These are phyloP conservation scores for Curvularia sp. DNA, from an alignment of 2,329 filamentous ascomycete genomes.

Conservation along the genomic window DNA sequence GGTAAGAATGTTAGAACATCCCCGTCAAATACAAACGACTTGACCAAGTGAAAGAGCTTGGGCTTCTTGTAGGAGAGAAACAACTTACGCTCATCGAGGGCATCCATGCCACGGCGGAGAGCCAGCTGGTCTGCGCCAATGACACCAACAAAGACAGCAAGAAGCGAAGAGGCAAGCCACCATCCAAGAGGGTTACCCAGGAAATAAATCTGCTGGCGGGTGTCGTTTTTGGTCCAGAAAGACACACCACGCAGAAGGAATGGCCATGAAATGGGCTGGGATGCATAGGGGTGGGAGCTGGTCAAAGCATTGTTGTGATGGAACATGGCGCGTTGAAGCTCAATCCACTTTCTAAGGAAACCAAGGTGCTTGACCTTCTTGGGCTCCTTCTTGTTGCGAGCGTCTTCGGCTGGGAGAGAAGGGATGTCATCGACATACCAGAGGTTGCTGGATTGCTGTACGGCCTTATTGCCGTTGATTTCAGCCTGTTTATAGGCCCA, in stretches of 20 bases:
- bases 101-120: constrained; percentile 89
- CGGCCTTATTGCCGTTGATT: constrained; percentile 99
- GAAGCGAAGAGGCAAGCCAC: constrained; percentile 92
- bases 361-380: constrained; percentile 82
- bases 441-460: constrained; percentile 86
- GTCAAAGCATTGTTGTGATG: constrained; percentile 99
- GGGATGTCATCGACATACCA: constrained; percentile 94
- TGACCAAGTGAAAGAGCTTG: constrained; percentile 4
- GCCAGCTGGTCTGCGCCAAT: constrained; percentile 92
- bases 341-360: constrained; percentile 93
- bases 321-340: constrained; percentile 98
- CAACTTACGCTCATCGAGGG: constrained; percentile 86
- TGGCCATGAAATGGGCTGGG: constrained; percentile 95
- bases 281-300: constrained; percentile 94
- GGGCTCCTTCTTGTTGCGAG: constrained; percentile 76
- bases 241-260: constrained; percentile 96
- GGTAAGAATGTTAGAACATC: constrained; percentile 21
- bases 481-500: constrained; percentile 98
- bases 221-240: constrained; percentile 98
- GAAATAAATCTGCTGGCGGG: constrained; percentile 97
- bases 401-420: constrained; percentile 74
- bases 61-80: constrained; percentile 9
- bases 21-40: constrained; percentile 13
- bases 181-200: constrained; percentile 95
- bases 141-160: constrained; percentile 93